phyloP scores from a whole-genome alignment of 108 stramenopile genomes.

The Cylindrotheca fusiformis region DNA sequence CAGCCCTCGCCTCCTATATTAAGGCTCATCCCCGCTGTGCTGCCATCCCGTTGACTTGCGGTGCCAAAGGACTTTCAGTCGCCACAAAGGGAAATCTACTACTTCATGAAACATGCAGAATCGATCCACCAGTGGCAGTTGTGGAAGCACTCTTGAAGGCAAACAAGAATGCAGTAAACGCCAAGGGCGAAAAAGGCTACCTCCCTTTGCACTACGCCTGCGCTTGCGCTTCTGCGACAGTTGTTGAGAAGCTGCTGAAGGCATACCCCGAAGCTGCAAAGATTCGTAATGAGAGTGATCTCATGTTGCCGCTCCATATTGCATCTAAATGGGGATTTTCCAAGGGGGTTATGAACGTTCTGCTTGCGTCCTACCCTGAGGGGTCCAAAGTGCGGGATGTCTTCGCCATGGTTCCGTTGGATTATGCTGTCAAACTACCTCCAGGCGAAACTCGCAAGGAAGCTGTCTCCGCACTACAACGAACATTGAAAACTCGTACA shows the following conservation, averaged over 20 bases:
- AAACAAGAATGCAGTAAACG: constrained; percentile 38
- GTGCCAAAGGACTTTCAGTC: constrained; percentile 11
- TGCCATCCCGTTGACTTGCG: constrained; percentile 14
- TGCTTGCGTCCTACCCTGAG: constrained; percentile 44
- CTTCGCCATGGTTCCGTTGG: constrained; percentile 33
- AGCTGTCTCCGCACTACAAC: constrained; percentile 10
- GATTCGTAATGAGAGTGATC: constrained; percentile 42
- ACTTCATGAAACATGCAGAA: constrained; percentile 57
- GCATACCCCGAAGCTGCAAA: constrained; percentile 62
- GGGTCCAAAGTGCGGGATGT: constrained; percentile 51
- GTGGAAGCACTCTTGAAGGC: constrained; percentile 40
- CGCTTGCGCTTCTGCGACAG: constrained; percentile 52
- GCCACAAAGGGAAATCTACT: constrained; percentile 39
- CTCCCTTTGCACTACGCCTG: constrained; percentile 79
- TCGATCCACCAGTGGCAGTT: constrained; percentile 49
- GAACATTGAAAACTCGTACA: not conserved
- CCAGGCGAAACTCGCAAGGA: constrained; percentile 3
- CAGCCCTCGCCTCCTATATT: constrained; percentile 12
- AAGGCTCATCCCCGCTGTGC: constrained; percentile 15
- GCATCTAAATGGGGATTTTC: constrained; percentile 79
- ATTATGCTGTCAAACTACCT: constrained; percentile 26
- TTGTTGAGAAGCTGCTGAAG: constrained; percentile 52
- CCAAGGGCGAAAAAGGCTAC: constrained; percentile 51
- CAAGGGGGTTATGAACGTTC: constrained; percentile 37
- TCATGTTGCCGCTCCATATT: constrained; percentile 62